Evolutionary conservation across 2,329 filamentous ascomycete species (phyloP).

Genomic region (Hymenoscyphus infarciens): DNA sequence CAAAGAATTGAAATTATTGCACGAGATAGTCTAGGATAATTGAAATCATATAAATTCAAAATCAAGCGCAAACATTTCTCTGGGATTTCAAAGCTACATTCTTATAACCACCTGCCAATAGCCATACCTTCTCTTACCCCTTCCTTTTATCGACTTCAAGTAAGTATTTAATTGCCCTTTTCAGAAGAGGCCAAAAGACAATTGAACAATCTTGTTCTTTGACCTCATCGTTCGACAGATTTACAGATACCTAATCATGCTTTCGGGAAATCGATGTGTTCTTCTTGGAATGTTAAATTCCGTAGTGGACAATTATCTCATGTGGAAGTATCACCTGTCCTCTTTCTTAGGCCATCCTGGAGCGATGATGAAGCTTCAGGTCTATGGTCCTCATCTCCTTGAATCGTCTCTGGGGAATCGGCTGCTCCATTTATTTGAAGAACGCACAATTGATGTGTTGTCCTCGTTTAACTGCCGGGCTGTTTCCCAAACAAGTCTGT

Average conservation of each 20-base stretch:
- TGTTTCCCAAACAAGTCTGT: background rate
- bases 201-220: background rate
- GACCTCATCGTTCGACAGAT: too few relatives aligned
- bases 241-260: background rate
- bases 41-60: too few relatives aligned
- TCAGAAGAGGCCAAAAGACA: background rate
- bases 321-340: background rate
- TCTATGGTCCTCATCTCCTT: background rate
- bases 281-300: background rate
- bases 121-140: too few relatives aligned
- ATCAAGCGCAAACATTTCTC: too few relatives aligned
- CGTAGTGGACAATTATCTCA: background rate
- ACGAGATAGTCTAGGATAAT: too few relatives aligned
- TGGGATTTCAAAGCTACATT: too few relatives aligned
- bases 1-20: too few relatives aligned
- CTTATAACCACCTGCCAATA: too few relatives aligned
- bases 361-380: background rate
- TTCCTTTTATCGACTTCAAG: background rate
- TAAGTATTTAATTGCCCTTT: background rate
- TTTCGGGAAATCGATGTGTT: background rate
- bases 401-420: background rate
- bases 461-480: too few relatives aligned
- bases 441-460: background rate
- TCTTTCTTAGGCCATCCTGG: background rate
- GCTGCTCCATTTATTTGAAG: background rate